phyloP scores from a whole-genome alignment of 2,329 filamentous ascomycete genomes.

The Neonectria magnoliae region DNA sequence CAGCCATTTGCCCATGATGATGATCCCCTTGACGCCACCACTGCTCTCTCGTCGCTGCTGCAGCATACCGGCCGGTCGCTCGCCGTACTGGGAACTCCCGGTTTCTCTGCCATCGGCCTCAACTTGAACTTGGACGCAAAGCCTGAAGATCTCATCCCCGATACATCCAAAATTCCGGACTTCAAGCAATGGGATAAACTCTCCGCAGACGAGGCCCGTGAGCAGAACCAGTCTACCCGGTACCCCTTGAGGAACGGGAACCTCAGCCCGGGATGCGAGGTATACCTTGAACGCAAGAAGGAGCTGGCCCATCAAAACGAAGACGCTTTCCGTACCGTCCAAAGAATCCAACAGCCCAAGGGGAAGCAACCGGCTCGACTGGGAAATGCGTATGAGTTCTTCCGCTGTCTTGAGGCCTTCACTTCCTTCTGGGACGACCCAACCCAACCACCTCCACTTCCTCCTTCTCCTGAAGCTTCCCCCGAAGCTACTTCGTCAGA shows the following conservation, averaged over 20 bases:
- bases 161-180: conserved; percentile 62
- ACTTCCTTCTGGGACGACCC: conserved; percentile 72
- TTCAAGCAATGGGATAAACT: conserved; percentile 62
- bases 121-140: conserved; percentile 62
- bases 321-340: conserved; percentile 69
- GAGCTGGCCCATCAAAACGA: conserved; percentile 68
- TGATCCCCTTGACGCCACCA: conserved; percentile 39
- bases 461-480: conserved; percentile 47
- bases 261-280: conserved; percentile 65
- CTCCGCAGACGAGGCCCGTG: conserved; percentile 59
- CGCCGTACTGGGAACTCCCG: conserved; percentile 49
- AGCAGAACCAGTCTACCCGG: conserved; percentile 60
- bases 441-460: conserved; percentile 49
- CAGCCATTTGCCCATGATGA: conserved; percentile 51
- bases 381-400: conserved; percentile 74
- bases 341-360: conserved; percentile 63
- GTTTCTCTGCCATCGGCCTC: conserved; percentile 68
- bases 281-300: conserved; percentile 66
- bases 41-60: conserved; percentile 60
- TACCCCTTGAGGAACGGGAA: conserved; percentile 62
- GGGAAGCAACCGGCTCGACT: conserved; percentile 65
- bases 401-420: conserved; percentile 68
- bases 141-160: conserved; percentile 63
- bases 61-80: conserved; percentile 63
- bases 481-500: conserved; percentile 33